These are phyloP conservation scores for Plectranthus barbatus DNA, from an alignment of 257 asterid genomes.

Conservation along the genomic window DNA sequence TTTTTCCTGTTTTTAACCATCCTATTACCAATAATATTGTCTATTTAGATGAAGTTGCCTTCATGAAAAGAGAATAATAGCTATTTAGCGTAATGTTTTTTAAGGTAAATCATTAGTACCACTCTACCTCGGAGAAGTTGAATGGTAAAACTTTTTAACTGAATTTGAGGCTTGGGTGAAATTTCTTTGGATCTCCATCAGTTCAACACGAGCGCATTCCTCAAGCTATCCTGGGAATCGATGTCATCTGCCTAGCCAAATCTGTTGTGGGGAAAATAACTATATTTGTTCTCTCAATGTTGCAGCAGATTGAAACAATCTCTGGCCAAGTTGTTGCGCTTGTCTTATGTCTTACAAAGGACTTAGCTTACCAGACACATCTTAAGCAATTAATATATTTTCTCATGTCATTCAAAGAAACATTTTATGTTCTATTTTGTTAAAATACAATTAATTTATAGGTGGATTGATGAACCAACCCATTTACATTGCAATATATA, in stretches of 20 bases:
- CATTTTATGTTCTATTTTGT: not conserved
- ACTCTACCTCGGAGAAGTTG: conserved; percentile 66
- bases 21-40: not conserved
- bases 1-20: not conserved
- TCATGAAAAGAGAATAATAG: not conserved
- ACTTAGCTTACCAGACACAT: conserved; percentile 79
- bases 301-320: conserved; percentile 85
- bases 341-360: conserved; percentile 76
- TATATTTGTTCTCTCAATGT: conserved; percentile 81
- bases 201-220: conserved; percentile 98
- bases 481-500: not conserved
- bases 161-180: conserved; percentile 75
- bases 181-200: conserved; percentile 79
- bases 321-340: conserved; percentile 91
- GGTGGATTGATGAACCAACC: not conserved
- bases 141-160: conserved; percentile 65
- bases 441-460: not conserved
- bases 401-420: not conserved
- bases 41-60: not conserved
- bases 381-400: not conserved
- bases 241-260: conserved; percentile 94
- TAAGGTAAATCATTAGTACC: conserved; percentile 71
- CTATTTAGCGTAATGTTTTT: conserved; percentile 1
- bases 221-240: conserved; percentile 95
- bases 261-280: conserved; percentile 98